These are phyloP conservation scores for Thraustotheca clavata DNA, from an alignment of 352 stramenopile species.

Conservation along the genomic window DNA sequence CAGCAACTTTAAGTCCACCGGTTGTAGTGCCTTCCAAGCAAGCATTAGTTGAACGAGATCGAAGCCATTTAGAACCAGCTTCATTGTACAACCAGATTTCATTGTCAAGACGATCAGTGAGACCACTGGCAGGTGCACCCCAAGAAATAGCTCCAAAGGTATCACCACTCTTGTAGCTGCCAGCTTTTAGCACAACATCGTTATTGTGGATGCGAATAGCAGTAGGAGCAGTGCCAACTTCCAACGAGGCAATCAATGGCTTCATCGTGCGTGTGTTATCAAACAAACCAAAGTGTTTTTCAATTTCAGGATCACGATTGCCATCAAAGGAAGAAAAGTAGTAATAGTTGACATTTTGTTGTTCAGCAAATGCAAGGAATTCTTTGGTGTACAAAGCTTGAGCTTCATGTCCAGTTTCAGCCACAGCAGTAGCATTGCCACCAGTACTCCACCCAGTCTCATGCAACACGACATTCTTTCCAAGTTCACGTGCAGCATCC, in stretches of 20 bases:
- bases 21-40: not conserved
- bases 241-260: constrained; percentile 1
- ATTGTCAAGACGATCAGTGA: constrained; percentile 22
- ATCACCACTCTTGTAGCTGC: constrained; percentile 7
- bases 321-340: constrained; percentile 52
- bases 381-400: constrained; percentile 60
- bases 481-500: constrained; percentile 29
- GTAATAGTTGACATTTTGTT: constrained; percentile 56
- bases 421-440: constrained; percentile 26
- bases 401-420: constrained; percentile 35
- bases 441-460: constrained; percentile 57
- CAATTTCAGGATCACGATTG: constrained; percentile 38
- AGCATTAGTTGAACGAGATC: constrained; percentile 7
- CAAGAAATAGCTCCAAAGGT: not conserved
- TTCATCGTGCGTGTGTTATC: constrained; percentile 45
- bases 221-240: constrained; percentile 7
- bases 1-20: constrained; percentile 37
- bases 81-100: constrained; percentile 26
- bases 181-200: constrained; percentile 5
- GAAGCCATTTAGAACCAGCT: not conserved
- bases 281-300: constrained; percentile 60
- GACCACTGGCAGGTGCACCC: not conserved
- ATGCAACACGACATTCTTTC: constrained; percentile 54
- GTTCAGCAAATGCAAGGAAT: constrained; percentile 49
- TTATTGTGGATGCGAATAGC: constrained; percentile 5